Percentiles rank a stretch among this genome's conserved stretches.
Conservation (phyloP, 768 basidiomycete species). For the Psilocybe cubensis region DNA sequence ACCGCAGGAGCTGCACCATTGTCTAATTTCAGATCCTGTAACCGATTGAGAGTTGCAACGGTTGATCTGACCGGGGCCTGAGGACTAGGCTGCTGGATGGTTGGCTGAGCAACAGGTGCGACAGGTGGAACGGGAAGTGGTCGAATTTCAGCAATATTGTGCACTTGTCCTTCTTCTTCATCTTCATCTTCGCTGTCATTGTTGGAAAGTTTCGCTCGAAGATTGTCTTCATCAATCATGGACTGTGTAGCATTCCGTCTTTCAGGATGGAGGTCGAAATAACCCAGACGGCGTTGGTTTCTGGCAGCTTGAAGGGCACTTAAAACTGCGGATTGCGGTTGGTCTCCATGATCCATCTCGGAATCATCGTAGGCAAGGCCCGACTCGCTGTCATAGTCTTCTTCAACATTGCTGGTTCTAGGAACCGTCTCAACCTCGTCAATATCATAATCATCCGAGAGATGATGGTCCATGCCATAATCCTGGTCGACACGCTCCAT, state of each 20-base stretch:
- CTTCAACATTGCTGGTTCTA: slow-evolving; percentile 33
- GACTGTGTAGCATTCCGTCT: slow-evolving; percentile 46
- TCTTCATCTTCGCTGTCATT: slow-evolving; percentile 40
- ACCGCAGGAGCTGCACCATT: slow-evolving; percentile 3
- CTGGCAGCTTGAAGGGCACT: slow-evolving; percentile 34
- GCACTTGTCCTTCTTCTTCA: slow-evolving; percentile 20
- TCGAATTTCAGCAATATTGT: slow-evolving; percentile 20
- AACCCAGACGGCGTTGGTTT: slow-evolving; percentile 56
- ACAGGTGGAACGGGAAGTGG: slow-evolving; percentile 31
- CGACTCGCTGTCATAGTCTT: slow-evolving; percentile 29
- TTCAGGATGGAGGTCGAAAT: slow-evolving; percentile 83
- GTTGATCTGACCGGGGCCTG: slow-evolving; percentile 17
- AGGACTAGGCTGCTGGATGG: slow-evolving; percentile 20
- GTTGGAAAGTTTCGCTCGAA: slow-evolving; percentile 37
- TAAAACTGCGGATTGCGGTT: slow-evolving; percentile 23
- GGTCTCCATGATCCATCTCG: slow-evolving; percentile 25
- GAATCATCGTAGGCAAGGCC: slow-evolving; percentile 29
- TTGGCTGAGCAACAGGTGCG: slow-evolving; percentile 18
- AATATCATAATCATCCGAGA: slow-evolving; percentile 54
- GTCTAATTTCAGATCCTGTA: slow-evolving; percentile 9
- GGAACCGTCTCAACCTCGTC: slow-evolving; percentile 54
- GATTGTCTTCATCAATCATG: slow-evolving; percentile 33
- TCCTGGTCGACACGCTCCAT: slow-evolving; percentile 40
- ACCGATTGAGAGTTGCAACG: slow-evolving; percentile 18
- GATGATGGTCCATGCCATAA: slow-evolving; percentile 36